phyloP scores from a whole-genome alignment of 192 early-diverging fungal genomes.

The Rhizoclosmatium sp. region DNA sequence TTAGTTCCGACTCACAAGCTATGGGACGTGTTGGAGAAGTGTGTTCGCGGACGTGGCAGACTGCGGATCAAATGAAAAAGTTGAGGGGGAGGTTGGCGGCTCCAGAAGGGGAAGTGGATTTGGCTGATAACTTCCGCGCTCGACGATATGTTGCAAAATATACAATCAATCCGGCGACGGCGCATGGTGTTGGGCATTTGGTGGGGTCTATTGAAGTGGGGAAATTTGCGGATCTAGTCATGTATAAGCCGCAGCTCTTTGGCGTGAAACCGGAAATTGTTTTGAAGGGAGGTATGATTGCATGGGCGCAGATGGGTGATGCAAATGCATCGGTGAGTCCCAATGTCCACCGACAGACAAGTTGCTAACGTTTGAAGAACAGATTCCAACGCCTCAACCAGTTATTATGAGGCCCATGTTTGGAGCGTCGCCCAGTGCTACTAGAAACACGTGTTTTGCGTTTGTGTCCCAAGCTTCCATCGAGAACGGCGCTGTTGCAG shows the following conservation, averaged over 20 bases:
- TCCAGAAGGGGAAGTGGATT: slow-evolving; percentile 35
- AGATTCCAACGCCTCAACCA: slow-evolving; percentile 93
- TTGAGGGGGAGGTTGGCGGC: slow-evolving; percentile 57
- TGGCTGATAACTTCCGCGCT: slow-evolving; percentile 88
- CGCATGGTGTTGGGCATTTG: slow-evolving; percentile 85
- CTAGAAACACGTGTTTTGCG: slow-evolving; percentile 68
- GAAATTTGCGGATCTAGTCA: slow-evolving; percentile 92
- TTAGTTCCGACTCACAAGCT: slow-evolving; percentile 92
- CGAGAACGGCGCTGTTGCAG: slow-evolving; percentile 52
- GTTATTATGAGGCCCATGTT: slow-evolving; percentile 87
- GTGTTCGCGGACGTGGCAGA: slow-evolving; percentile 90
- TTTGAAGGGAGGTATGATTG: slow-evolving; percentile 89
- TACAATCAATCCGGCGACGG: slow-evolving; percentile 95
- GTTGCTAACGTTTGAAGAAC: too few species aligned
- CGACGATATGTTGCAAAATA: slow-evolving; percentile 96
- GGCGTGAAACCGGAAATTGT: slow-evolving; percentile 87
- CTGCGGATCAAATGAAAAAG: slow-evolving; percentile 93
- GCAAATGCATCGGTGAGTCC: slow-evolving; percentile 81
- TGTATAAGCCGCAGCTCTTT: slow-evolving; percentile 86
- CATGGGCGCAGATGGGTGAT: slow-evolving; percentile 88
- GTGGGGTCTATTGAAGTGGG: slow-evolving; percentile 94
- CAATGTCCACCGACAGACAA: neutral
- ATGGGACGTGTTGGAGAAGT: slow-evolving; percentile 99
- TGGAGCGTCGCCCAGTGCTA: slow-evolving; percentile 70
- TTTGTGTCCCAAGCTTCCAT: slow-evolving; percentile 86